These are phyloP conservation scores for Panicum miliaceum DNA, from an alignment of 176 grass and related monocot species.

Conservation along the genomic window DNA sequence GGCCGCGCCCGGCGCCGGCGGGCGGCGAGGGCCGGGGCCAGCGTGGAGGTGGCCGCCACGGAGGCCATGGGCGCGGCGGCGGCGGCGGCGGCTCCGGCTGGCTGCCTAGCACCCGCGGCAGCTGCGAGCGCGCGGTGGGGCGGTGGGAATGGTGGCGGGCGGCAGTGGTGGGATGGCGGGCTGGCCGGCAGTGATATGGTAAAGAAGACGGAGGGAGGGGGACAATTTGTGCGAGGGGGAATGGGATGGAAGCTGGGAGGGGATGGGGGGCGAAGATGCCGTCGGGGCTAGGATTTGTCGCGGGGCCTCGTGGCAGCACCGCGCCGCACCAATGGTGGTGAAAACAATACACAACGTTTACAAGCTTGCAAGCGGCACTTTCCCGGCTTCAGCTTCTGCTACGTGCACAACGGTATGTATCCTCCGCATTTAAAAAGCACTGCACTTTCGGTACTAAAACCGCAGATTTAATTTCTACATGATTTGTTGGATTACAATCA, in stretches of 20 bases:
- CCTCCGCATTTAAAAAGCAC: no score
- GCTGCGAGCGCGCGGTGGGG: background rate
- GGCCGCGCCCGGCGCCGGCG: background rate
- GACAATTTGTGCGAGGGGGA: conserved; percentile 39
- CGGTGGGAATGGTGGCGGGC: background rate
- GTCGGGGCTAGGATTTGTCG: conserved; percentile 49
- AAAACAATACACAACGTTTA: background rate
- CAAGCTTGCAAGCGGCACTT: background rate
- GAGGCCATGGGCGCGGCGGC: conserved; percentile 42
- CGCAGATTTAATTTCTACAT: no score
- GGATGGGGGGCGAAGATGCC: conserved; percentile 43
- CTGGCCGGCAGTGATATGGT: background rate
- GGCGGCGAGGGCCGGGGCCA: conserved; percentile 28
- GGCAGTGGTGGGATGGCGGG: background rate
- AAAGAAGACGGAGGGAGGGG: background rate
- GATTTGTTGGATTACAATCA: no score
- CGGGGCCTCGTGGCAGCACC: conserved; percentile 38
- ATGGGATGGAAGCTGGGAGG: background rate
- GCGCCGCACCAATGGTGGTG: conserved; percentile 19
- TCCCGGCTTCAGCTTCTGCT: background rate
- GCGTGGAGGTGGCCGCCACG: conserved; percentile 63
- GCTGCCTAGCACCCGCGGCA: background rate
- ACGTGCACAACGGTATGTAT: background rate
- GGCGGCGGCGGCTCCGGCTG: background rate
- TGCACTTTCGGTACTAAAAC: no score